Base-by-base conservation (phyloP, 2,329 filamentous ascomycete species). In the Ceratocystiopsis sp. region DNA sequence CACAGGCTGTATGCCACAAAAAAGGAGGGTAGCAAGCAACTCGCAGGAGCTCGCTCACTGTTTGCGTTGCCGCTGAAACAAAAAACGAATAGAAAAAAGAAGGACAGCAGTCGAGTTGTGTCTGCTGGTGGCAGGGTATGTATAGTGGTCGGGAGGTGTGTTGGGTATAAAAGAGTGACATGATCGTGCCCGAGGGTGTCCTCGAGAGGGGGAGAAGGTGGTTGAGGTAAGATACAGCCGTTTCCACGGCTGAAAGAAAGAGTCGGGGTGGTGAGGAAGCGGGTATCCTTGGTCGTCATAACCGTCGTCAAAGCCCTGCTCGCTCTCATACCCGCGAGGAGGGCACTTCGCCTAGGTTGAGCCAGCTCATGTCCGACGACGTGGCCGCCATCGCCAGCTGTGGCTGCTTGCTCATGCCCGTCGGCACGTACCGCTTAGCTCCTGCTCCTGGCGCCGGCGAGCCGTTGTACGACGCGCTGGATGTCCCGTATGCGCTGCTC, bases 341-440 rank as follows among this genome's bases (percentile, higher is more conserved):
- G 19, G 29, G 35, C 9, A 42, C 35, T 12, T 71, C 70, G 39
- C 75, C 77, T 16, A 86, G 66, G 54, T 86, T 85, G 49, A 87
- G 61, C 82, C 82, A 87, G 60, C 79, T 84, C 78, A 86, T 83
- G 57, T 86, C 82, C 41, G 68, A 69, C 13, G 69, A 67, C 8
- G 63, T 64, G 21, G 65, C 57, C 40, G 70, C 64, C 59, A 62
- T 67, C 18, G 62, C 58, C 29, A 73, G 61, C 51, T 70, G 69
- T 16, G 68, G 67, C 50, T 71, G 67, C 42, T 58, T 60, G 54
- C 63, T 69, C 45, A 67, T 55, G 37, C 57, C 62, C n/a, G 53
- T 55, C 8, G 54, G 48, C 34, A 46, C 33, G 13, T 34, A 33
- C 25, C 42, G 47, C 37, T 47, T 48, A 37, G 33, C 41, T 17